These are phyloP conservation scores for Metschnikowia cerradonensis DNA, from an alignment of 805 yeast species.

Conservation along the genomic window DNA sequence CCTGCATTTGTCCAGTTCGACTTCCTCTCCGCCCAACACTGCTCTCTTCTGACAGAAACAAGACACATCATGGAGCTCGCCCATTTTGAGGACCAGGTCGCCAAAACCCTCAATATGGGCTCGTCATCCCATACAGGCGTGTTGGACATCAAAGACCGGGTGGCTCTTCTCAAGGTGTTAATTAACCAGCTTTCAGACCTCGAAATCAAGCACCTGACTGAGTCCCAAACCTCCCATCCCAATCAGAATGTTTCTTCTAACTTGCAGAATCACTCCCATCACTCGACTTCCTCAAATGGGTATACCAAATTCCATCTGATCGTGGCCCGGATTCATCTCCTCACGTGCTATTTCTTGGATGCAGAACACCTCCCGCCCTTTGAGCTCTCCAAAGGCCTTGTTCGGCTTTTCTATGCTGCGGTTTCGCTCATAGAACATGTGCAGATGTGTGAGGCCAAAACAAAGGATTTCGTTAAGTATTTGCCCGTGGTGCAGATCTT, in stretches of 20 bases:
- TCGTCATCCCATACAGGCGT: conserved; percentile 63
- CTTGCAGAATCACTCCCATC: too few species aligned
- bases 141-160: conserved; percentile 63
- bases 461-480: conserved; percentile 63
- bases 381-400: conserved; percentile 69
- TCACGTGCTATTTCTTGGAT: conserved; percentile 79
- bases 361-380: conserved; percentile 46
- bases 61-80: conserved; percentile 79
- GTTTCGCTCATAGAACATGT: conserved; percentile 67
- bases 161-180: conserved; percentile 69
- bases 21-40: conserved; percentile 44
- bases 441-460: conserved; percentile 52
- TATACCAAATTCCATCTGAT: conserved; percentile 64
- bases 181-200: conserved; percentile 71
- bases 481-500: conserved; percentile 81
- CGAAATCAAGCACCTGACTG: conserved; percentile 49
- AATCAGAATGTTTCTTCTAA: too few species aligned
- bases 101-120: conserved; percentile 70
- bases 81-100: conserved; percentile 80
- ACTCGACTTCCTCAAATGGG: conserved; percentile 42
- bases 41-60: conserved; percentile 53
- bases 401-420: conserved; percentile 77
- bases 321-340: conserved; percentile 75
- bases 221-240: conserved; percentile 17
- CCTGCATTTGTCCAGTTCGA: conserved; percentile 91